phyloP scores from a whole-genome alignment of 805 yeast species.

The Nakazawaea anatomiae region DNA sequence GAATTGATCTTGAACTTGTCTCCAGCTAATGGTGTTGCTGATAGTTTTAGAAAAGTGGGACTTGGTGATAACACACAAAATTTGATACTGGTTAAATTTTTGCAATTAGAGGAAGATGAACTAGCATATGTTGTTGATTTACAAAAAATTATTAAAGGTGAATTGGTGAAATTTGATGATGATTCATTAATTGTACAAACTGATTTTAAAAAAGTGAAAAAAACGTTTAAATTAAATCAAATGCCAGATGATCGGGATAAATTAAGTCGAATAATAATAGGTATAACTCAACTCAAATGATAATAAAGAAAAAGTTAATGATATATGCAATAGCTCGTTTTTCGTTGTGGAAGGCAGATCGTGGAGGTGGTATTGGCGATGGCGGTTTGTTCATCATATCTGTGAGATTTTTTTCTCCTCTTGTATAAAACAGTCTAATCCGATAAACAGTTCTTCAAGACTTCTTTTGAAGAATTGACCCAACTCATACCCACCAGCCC shows the following conservation, averaged over 20 bases:
- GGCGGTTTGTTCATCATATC: too few relatives aligned
- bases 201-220: constrained; percentile 25
- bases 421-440: constrained; percentile 76
- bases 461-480: constrained; percentile 68
- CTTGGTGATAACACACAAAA: constrained; percentile 41
- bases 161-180: constrained; percentile 26
- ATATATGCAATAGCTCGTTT: too few relatives aligned
- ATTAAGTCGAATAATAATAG: constrained; percentile 19
- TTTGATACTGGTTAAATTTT: constrained; percentile 47
- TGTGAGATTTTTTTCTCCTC: constrained; percentile 34
- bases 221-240: constrained; percentile 21
- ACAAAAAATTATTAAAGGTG: constrained; percentile 25
- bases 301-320: too few relatives aligned
- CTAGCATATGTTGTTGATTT: constrained; percentile 15
- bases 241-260: constrained; percentile 12
- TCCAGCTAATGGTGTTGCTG: constrained; percentile 66
- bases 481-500: constrained; percentile 83
- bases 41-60: constrained; percentile 68
- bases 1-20: constrained; percentile 67
- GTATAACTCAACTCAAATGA: constrained; percentile 22
- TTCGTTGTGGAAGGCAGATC: too few relatives aligned
- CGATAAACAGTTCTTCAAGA: constrained; percentile 83
- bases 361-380: too few relatives aligned
- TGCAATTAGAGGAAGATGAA: constrained; percentile 11
- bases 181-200: constrained; percentile 21